phyloP scores from a whole-genome alignment of 1,139 yeast genomes.

The Hansenula sp. region DNA sequence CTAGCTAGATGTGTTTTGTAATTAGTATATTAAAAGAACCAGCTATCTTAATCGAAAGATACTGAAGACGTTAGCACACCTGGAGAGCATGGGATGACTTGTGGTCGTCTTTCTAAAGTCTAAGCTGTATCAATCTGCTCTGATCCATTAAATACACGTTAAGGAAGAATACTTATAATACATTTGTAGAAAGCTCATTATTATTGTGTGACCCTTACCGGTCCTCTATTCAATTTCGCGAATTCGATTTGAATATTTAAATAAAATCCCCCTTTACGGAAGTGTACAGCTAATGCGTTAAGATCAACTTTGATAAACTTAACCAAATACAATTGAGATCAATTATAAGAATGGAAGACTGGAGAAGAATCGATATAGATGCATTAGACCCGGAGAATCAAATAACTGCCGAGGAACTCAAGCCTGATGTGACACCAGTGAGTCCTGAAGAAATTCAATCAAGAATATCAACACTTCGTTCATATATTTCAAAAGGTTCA shows the following conservation, averaged over 20 bases:
- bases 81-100: no score
- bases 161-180: no score
- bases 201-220: no score
- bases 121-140: no score
- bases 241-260: background rate
- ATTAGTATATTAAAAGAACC: no score
- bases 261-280: background rate
- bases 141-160: no score
- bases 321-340: background rate
- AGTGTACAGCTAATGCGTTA: background rate
- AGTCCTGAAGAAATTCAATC: conserved; percentile 51
- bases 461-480: conserved; percentile 54
- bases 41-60: no score
- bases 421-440: conserved; percentile 42
- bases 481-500: conserved; percentile 67
- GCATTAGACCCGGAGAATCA: conserved; percentile 77
- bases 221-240: background rate
- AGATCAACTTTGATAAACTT: background rate
- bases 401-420: conserved; percentile 57
- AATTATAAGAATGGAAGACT: conserved; percentile 31
- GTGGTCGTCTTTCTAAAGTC: no score
- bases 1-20: no score
- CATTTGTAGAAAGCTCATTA: no score
- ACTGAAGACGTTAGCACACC: no score
- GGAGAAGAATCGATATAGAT: conserved; percentile 88